phyloP scores from a whole-genome alignment of 2,329 filamentous ascomycete species.

The Nigrospora sphaerica region DNA sequence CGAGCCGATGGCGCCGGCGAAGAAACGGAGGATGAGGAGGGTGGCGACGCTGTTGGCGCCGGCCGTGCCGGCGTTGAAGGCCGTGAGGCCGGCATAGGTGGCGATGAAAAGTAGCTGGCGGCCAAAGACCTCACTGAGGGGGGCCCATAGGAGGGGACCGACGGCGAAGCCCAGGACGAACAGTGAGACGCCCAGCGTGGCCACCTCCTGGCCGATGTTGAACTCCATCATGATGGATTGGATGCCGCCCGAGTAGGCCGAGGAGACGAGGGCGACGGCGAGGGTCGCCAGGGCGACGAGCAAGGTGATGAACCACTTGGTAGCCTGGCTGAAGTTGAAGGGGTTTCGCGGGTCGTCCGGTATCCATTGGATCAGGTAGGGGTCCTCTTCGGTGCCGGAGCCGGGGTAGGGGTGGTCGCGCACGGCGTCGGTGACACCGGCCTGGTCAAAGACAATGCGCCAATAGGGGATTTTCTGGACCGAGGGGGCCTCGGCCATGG shows the following conservation, averaged over 20 bases:
- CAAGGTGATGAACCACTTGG: constrained; percentile 58
- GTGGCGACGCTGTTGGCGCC: constrained; percentile 42
- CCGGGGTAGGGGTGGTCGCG: constrained; percentile 48
- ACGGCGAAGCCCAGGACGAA: constrained; percentile 44
- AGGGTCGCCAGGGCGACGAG: constrained; percentile 57
- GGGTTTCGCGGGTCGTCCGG: constrained; percentile 59
- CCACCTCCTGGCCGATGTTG: constrained; percentile 34
- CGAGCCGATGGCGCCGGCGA: constrained; percentile 45
- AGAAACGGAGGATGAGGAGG: constrained; percentile 55
- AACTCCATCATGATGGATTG: constrained; percentile 46
- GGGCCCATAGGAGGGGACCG: constrained; percentile 53
- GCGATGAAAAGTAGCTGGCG: constrained; percentile 42
- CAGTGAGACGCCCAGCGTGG: constrained; percentile 40
- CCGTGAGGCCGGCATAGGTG: constrained; percentile 42
- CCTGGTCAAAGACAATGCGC: constrained; percentile 40
- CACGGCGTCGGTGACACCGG: constrained; percentile 46
- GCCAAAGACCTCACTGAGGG: constrained; percentile 49
- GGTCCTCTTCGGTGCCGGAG: constrained; percentile 56
- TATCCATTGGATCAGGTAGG: constrained; percentile 62
- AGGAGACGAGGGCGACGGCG: constrained; percentile 59
- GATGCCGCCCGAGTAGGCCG: constrained; percentile 54
- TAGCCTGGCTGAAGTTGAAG: constrained; percentile 43
- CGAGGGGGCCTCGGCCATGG: no score
- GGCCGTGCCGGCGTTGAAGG: constrained; percentile 48
- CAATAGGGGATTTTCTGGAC: constrained; percentile 4